Evolutionary conservation across 1,284 basidiomycete species (phyloP).

Genomic region (Ceratobasidium sp.): DNA sequence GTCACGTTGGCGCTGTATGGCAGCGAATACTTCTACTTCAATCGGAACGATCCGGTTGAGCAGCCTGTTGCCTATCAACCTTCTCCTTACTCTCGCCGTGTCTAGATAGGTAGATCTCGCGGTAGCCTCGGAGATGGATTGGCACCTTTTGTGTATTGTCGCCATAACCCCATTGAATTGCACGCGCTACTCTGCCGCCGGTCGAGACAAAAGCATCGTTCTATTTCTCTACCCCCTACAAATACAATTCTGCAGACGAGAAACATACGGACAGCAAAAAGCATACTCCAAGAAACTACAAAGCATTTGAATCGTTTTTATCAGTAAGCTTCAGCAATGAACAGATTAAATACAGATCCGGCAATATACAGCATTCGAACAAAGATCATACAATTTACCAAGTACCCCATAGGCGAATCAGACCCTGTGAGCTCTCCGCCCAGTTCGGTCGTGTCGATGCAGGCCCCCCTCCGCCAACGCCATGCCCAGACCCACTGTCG

Average conservation of each 20-base stretch:
- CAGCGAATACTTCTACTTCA: slow-evolving; percentile 51
- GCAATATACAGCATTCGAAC: no score
- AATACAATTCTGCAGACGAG: background rate
- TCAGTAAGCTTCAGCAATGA: no score
- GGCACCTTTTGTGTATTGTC: background rate
- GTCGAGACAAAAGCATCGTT: background rate
- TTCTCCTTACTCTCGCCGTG: slow-evolving; percentile 12
- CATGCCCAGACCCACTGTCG: slow-evolving; percentile 38
- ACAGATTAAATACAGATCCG: no score
- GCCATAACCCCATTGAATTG: background rate
- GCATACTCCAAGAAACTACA: background rate
- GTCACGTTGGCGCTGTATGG: slow-evolving; percentile 54
- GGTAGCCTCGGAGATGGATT: background rate
- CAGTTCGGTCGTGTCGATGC: slow-evolving; percentile 23
- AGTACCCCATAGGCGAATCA: slow-evolving; percentile 31
- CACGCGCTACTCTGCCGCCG: background rate
- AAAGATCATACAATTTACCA: slow-evolving; percentile 2
- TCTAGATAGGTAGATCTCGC: background rate
- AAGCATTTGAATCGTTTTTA: no score
- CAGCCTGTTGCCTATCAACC: slow-evolving; percentile 18
- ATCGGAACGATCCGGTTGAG: slow-evolving; percentile 32
- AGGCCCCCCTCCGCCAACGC: slow-evolving; percentile 27
- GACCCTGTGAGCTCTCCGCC: slow-evolving; percentile 36
- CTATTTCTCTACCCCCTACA: slow-evolving; percentile 2
- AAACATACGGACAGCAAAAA: slow-evolving; percentile 6